Base-by-base conservation (phyloP, 805 yeast species). In the Suhomyces prunicola region DNA sequence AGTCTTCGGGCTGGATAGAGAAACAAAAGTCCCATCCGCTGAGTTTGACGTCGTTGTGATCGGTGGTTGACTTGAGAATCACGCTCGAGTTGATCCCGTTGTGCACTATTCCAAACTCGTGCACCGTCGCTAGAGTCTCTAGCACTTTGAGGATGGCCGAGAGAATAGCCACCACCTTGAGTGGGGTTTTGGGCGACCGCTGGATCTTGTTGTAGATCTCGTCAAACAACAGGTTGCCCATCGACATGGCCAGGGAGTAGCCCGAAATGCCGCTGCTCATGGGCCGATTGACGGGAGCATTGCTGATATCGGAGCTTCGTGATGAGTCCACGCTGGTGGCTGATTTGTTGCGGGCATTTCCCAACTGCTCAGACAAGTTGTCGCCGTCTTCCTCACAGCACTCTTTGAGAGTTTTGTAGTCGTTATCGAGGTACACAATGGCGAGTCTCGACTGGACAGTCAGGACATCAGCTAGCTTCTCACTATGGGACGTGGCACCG, bases 1-100 rank as follows among this genome's bases (percentile, higher is more conserved):
- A 66, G 51, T 72, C 76, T 52, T 81, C 84, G 1, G 70, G 68
- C 23, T 63, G 63, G 13, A 71, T 64, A 2, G 78, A 58, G 54
- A 79, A 80, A 40, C 74, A 60, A 53, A 77, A 80, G 56, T 79
- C 84, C 79, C 82, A 81, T 2, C 81, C 80, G 1, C 73, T 67
- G 9, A 79, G 60, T 42, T 62, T 71, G 4, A 79, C 68, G 13
- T 72, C 67, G 10, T 60, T 48, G 39, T 36, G 9, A 23, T 48
- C 64, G n/a, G 64, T 61, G 7, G 63, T 68, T 39, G 72, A 65
- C n/a, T 75, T 63, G 17, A 77, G 59, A 1, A 81, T 67, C 29
- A 69, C 64, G n/a, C 65, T 60, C 4, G 76, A 60, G 2, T 78
- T 73, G 27, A 81, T 60, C 0, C 82, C 80, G 54, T 81, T 79